Percentiles rank a stretch among this genome's conserved stretches.
phyloP scores from a whole-genome alignment of 2,329 filamentous ascomycete species.

The Venturiaceae sp. region DNA sequence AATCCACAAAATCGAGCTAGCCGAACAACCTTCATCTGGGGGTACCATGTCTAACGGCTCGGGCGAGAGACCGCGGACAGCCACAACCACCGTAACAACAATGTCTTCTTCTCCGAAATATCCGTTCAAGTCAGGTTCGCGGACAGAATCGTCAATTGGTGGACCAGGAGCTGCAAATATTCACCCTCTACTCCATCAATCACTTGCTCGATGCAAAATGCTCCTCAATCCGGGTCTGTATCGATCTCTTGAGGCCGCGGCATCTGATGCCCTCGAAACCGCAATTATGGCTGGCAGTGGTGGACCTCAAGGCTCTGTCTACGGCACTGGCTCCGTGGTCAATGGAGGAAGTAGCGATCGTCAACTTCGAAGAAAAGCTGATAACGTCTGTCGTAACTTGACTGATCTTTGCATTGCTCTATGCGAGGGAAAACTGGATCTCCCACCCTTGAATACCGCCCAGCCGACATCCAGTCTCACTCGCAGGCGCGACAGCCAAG shows the following conservation, averaged over 20 bases:
- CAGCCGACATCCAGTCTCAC: not conserved
- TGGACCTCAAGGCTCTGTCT: constrained; percentile 51
- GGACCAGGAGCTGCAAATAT: constrained; percentile 41
- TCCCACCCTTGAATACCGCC: not conserved
- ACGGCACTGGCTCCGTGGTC: constrained; percentile 56
- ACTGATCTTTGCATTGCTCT: constrained; percentile 88
- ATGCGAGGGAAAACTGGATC: constrained; percentile 23
- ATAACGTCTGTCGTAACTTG: constrained; percentile 83
- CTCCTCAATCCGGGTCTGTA: constrained; percentile 64
- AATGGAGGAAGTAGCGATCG: constrained; percentile 58
- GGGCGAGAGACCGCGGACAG: constrained; percentile 67
- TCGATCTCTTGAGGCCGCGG: constrained; percentile 68
- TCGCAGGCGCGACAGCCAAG: not conserved
- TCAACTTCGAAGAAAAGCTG: constrained; percentile 79
- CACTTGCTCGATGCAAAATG: constrained; percentile 66
- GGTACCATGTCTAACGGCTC: constrained; percentile 57
- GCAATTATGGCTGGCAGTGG: constrained; percentile 67
- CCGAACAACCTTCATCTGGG: constrained; percentile 75
- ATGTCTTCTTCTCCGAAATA: constrained; percentile 80
- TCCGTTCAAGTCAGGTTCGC: constrained; percentile 31
- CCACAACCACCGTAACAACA: constrained; percentile 83
- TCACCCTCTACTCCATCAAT: constrained; percentile 72
- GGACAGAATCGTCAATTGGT: constrained; percentile 33
- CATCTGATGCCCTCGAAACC: constrained; percentile 70
- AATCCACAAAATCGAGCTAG: constrained; percentile 81